Evolutionary conservation across 2,329 filamentous ascomycete species (phyloP), one percentile per base, ranked within the genome.

Genomic region (Xylariaceae sp.): DNA sequence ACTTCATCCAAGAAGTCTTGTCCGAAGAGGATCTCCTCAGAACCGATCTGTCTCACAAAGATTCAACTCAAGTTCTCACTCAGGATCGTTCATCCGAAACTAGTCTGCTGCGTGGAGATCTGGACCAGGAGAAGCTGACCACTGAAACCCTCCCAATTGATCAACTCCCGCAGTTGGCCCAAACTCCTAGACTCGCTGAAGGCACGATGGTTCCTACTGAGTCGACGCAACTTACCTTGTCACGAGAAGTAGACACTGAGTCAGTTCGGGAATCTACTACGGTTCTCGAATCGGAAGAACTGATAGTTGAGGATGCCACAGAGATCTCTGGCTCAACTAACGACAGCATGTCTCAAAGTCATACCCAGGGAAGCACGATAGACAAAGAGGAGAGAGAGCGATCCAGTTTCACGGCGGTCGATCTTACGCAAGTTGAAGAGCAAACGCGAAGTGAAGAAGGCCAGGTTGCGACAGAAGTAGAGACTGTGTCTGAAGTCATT

Each of bases 351-450:
- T 17, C 47, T 2, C 34, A 61, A 39, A 60, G 59, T 34, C 42
- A 56, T 50, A 48, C 53, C 10, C 59, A 62, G 13, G 59, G 61
- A 2, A 70, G 66, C 51, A 70, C 71, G 58, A 67, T 67, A 57
- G 73, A 72, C 61, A 73, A 72, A 57, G 71, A 72, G 59, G 72
- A 68, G 57, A 73, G 72, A 60, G 62, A 59, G 54, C 55, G 23
- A 60, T 13, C 18, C 52, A 66, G 58, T 15, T 58, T n/a, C 23
- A 51, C 8, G 15, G 63, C 62, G 13, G 53, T 15, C 2, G 63
- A 62, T 8, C 37, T 49, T 51, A 53, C 15, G 15, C 54, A 49
- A 11, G 47, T 48, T 15, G 60, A 59, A n/a, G 58, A 65, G 49
- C 34, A 53, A 51, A 56, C 58, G 54, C 42, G 58, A 4, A 17